Percentiles rank a stretch among this genome's conserved stretches.
phyloP scores from a whole-genome alignment of 2,329 filamentous ascomycete species.

The Cladosporium austrohemisphaericum region DNA sequence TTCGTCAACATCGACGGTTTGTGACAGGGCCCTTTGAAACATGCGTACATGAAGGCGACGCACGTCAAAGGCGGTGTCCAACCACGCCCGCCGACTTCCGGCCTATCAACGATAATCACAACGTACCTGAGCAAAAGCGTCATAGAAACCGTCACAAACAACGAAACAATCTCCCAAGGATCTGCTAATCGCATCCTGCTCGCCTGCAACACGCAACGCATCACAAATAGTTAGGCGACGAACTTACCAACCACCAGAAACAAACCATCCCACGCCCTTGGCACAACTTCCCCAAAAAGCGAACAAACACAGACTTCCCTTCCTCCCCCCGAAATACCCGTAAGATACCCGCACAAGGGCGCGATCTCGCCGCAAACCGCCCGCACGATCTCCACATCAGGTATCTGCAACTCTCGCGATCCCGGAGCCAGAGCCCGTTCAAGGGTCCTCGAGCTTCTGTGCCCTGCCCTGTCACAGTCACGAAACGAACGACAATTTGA shows the following conservation, averaged over 20 bases:
- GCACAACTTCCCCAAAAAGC: background rate
- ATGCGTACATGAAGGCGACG: conserved; percentile 1
- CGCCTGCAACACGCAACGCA: too few relatives aligned
- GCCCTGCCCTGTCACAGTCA: background rate
- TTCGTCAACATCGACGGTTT: conserved; percentile 1
- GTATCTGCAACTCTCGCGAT: background rate
- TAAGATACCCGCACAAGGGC: conserved; percentile 9
- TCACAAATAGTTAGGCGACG: too few relatives aligned
- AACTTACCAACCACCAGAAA: background rate
- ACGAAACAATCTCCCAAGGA: background rate
- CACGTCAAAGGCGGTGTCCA: too few relatives aligned
- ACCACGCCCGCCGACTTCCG: too few relatives aligned
- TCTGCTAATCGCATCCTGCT: background rate
- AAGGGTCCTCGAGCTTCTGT: background rate
- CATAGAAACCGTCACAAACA: too few relatives aligned
- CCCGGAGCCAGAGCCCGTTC: background rate
- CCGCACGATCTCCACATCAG: background rate
- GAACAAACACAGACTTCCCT: background rate
- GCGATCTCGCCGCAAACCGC: conserved; percentile 2
- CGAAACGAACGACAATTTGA: too few relatives aligned
- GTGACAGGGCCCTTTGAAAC: conserved; percentile 1
- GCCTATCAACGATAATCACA: too few relatives aligned
- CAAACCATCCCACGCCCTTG: background rate
- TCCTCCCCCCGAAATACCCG: conserved; percentile 12
- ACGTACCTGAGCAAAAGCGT: too few relatives aligned